These are phyloP conservation scores for Thermothielavioides terrestris DNA, from an alignment of 495 filamentous ascomycete species.

Conservation along the genomic window DNA sequence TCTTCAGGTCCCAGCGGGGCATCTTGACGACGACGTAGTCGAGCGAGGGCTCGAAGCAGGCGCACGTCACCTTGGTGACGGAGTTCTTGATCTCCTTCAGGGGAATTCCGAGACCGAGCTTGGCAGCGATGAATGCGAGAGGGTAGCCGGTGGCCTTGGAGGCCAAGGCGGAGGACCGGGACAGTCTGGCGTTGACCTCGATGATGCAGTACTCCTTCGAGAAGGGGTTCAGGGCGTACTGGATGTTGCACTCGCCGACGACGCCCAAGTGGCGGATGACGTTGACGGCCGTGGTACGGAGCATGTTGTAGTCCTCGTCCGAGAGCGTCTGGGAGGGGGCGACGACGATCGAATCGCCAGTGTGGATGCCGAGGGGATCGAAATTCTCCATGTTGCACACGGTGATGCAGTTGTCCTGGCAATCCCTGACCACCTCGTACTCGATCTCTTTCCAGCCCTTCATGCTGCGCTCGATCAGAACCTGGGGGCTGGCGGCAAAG, in stretches of 20 bases:
- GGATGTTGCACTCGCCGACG: slow-evolving; percentile 96
- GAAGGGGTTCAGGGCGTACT: slow-evolving; percentile 93
- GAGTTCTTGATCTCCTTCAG: slow-evolving; percentile 95
- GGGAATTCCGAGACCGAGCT: slow-evolving; percentile 88
- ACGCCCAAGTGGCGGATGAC: slow-evolving; percentile 93
- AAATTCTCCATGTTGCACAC: slow-evolving; percentile 99
- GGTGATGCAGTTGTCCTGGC: slow-evolving; percentile 93
- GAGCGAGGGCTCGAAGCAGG: slow-evolving; percentile 97
- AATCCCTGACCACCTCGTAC: slow-evolving; percentile 94
- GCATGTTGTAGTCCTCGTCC: slow-evolving; percentile 98
- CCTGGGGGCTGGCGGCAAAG: slow-evolving; percentile 89
- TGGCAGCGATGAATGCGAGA: slow-evolving; percentile 91
- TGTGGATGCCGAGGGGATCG: slow-evolving; percentile 92
- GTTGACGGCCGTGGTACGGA: slow-evolving; percentile 90
- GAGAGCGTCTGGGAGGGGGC: slow-evolving; percentile 91
- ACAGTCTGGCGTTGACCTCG: slow-evolving; percentile 96
- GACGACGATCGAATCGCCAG: slow-evolving; percentile 94
- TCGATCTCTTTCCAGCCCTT: slow-evolving; percentile 99
- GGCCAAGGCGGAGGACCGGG: slow-evolving; percentile 88
- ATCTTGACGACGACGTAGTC: slow-evolving; percentile 99
- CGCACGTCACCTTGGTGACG: slow-evolving; percentile 91
- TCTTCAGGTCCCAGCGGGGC: slow-evolving; percentile 96
- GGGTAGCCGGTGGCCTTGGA: slow-evolving; percentile 98
- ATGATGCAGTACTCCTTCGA: slow-evolving; percentile 96
- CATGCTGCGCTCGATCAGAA: slow-evolving; percentile 95